phyloP scores from a whole-genome alignment of 495 filamentous ascomycete genomes.

The Staphylotrichum longicolle region DNA sequence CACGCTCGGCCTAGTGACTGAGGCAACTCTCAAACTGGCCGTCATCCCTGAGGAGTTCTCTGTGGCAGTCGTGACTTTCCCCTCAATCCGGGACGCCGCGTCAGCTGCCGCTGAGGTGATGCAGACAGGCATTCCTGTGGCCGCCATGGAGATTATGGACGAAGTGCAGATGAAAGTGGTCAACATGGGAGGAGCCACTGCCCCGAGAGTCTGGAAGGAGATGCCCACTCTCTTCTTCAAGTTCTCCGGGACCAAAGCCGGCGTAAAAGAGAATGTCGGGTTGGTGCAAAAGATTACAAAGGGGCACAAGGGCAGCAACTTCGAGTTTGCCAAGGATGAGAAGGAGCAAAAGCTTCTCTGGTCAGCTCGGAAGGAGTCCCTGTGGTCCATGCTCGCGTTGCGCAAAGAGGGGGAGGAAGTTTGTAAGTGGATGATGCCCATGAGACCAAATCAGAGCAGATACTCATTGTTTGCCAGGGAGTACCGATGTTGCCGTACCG shows the following conservation, averaged over 20 bases:
- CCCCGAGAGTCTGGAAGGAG: slow-evolving; percentile 68
- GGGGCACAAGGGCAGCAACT: slow-evolving; percentile 59
- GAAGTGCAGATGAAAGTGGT: slow-evolving; percentile 79
- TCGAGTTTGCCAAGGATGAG: slow-evolving; percentile 68
- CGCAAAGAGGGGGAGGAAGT: slow-evolving; percentile 59
- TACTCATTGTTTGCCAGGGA: slow-evolving; percentile 38
- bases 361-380: slow-evolving; percentile 71
- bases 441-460: not conserved
- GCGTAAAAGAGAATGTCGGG: slow-evolving; percentile 66
- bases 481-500: slow-evolving; percentile 88
- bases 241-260: slow-evolving; percentile 68
- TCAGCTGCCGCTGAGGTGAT: slow-evolving; percentile 67
- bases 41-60: slow-evolving; percentile 69
- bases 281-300: slow-evolving; percentile 65
- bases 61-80: slow-evolving; percentile 75
- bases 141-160: slow-evolving; percentile 81
- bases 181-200: slow-evolving; percentile 67
- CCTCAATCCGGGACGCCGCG: slow-evolving; percentile 68
- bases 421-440: slow-evolving; percentile 38
- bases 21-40: slow-evolving; percentile 71
- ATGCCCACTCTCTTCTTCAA: slow-evolving; percentile 82
- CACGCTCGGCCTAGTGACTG: slow-evolving; percentile 74
- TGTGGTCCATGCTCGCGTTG: slow-evolving; percentile 74
- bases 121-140: slow-evolving; percentile 69
- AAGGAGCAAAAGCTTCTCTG: slow-evolving; percentile 70